Conservation (phyloP, 805 yeast genomes). For the Sugiyamaella qingdaonensis region DNA sequence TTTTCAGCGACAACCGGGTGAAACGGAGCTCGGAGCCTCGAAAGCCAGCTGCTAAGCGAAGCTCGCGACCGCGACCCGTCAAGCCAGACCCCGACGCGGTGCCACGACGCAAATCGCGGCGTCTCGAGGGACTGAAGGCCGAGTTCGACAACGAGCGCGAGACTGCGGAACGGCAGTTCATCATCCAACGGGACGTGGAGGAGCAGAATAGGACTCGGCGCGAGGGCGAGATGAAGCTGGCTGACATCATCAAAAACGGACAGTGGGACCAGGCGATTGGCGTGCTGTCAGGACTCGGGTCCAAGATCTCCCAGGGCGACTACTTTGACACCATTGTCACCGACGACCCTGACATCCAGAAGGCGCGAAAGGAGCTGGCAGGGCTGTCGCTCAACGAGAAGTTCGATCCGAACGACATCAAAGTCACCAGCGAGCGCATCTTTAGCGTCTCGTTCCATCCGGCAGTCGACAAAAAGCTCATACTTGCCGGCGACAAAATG, state of each 20-base stretch:
- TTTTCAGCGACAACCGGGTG: slow-evolving; percentile 40
- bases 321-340: slow-evolving; percentile 28
- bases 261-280: slow-evolving; percentile 36
- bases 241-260: slow-evolving; percentile 30
- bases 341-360: slow-evolving; percentile 47
- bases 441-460: slow-evolving; percentile 79
- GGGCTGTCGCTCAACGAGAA: slow-evolving; percentile 44
- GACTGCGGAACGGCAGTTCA: slow-evolving; percentile 20
- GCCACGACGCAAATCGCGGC: slow-evolving; percentile 72
- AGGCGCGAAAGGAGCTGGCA: slow-evolving; percentile 52
- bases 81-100: slow-evolving; percentile 29
- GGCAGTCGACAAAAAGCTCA: slow-evolving; percentile 50
- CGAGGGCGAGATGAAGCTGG: slow-evolving; percentile 33
- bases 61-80: slow-evolving; percentile 14
- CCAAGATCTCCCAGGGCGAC: slow-evolving; percentile 34
- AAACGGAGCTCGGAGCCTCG: slow-evolving; percentile 28
- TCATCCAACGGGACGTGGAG: slow-evolving; percentile 30
- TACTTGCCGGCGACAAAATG: slow-evolving; percentile 83
- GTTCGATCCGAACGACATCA: slow-evolving; percentile 66
- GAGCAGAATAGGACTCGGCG: slow-evolving; percentile 53
- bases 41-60: slow-evolving; percentile 21
- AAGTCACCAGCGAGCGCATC: slow-evolving; percentile 62
- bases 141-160: slow-evolving; percentile 46
- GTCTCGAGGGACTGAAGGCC: slow-evolving; percentile 67
- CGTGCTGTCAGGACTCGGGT: slow-evolving; percentile 27